Conservation (phyloP, 306 rosid genomes). For the Rosa lucieae region DNA sequence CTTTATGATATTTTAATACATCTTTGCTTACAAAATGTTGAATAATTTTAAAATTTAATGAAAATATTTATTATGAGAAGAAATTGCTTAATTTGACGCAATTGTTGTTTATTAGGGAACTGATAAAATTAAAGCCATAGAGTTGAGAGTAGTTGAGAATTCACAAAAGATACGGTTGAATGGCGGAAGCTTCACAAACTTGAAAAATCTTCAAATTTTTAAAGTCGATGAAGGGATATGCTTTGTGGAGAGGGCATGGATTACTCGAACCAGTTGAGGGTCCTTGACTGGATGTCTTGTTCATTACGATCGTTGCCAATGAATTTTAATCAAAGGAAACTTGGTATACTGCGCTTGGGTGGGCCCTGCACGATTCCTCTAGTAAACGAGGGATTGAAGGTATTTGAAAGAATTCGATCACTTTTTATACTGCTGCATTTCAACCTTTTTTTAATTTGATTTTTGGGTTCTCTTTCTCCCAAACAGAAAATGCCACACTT, state of each 20-base stretch:
- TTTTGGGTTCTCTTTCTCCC: not conserved
- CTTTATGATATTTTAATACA: no score
- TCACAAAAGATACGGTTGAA: slow-evolving; percentile 12
- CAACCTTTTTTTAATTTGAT: not conserved
- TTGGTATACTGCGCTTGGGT: not conserved
- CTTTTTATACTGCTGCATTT: not conserved
- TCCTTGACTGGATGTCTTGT: not conserved
- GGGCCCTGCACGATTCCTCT: not conserved
- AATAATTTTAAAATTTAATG: no score
- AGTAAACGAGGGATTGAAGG: not conserved
- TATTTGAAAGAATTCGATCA: not conserved
- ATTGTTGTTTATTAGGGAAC: not conserved
- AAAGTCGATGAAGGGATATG: no score
- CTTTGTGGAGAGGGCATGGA: not conserved
- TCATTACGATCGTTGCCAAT: not conserved
- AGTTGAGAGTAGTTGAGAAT: no score
- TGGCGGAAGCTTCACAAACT: slow-evolving; percentile 16
- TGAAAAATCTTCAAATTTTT: not conserved
- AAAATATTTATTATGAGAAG: no score
- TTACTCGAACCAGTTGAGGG: not conserved
- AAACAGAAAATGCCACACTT: not conserved
- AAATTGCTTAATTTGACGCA: not conserved
- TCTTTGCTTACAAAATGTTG: no score
- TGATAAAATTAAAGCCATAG: not conserved
- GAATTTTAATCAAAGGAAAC: not conserved